Base-by-base conservation (phyloP, 1,284 basidiomycete species). In the Heterobasidion occidentale region DNA sequence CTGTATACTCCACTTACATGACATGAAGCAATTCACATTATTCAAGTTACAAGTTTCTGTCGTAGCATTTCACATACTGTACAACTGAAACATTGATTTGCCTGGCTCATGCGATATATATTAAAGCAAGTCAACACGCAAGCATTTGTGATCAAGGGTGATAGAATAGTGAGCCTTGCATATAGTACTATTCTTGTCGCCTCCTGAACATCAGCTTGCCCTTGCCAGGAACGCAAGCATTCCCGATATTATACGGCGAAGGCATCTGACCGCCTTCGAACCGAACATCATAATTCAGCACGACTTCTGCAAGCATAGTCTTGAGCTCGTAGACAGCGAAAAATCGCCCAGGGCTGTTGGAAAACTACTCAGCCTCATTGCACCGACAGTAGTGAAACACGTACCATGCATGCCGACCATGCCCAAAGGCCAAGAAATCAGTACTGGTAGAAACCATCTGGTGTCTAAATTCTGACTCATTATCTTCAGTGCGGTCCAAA, bases 401-500 rank as follows among this genome's bases (percentile, higher is more conserved):
- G 45, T 33, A 69, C 67, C 69, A 70, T 0, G 67, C 67, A 51
- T 70, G 67, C 52, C 62, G 63, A 1, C 68, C 68, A 45, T 64
- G 62, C 2, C 68, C 68, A 52, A 69, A 70, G 1, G 64, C 44
- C 6, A 69, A 55, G 56, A 63, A 68, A 8, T 68, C 66, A n/a
- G 58, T 34, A 7, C 58, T 63, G 3, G 66, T 69, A 49, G 59
- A 59, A 38, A 66, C 65, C 46, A 61, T 63, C 49, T 69, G 68
- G 47, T 70, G 64, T 57, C 64, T 64, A n/a, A 58, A 59, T 20
- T 55, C 59, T 51, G 62, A 64, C 11, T 60, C 59, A 9, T 62
- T 60, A 36, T 62, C 63, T 38, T 69, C 67, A 53, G 74, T 68
- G 59, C 75, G 61, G 36, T 74, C 71, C 9, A 73, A 66, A 62